A percentile compares a stretch with the other conserved stretches of the same genome.
phyloP scores from a whole-genome alignment of 2,329 filamentous ascomycete genomes.

The Triangularia setosa region DNA sequence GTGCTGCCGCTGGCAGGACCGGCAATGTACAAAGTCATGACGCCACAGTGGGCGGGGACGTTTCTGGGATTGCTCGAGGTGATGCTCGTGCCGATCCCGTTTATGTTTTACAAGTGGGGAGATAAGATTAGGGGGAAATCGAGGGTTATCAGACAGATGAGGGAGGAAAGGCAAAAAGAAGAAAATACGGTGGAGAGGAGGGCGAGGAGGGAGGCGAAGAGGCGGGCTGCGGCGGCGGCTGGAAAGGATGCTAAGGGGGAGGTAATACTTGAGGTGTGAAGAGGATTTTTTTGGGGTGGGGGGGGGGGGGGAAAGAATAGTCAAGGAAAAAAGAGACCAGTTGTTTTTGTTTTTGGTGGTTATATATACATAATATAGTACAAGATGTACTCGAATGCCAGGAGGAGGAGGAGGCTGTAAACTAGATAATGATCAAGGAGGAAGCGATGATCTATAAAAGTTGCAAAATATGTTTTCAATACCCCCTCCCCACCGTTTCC shows the following conservation, averaged over 20 bases:
- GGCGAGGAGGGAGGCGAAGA: conserved; percentile 20
- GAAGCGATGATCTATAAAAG: too few relatives aligned
- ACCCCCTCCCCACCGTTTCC: too few relatives aligned
- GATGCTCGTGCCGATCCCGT: conserved; percentile 67
- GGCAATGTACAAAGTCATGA: conserved; percentile 63
- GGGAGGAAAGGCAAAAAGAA: conserved; percentile 36
- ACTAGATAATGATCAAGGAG: too few relatives aligned
- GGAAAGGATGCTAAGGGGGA: background rate
- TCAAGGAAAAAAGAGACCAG: too few relatives aligned
- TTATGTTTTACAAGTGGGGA: conserved; percentile 64
- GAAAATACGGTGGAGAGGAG: conserved; percentile 32
- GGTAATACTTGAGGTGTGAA: too few relatives aligned
- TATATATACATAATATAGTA: too few relatives aligned
- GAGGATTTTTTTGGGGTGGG: too few relatives aligned
- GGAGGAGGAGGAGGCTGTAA: too few relatives aligned
- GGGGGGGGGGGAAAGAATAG: background rate
- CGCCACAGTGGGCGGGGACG: conserved; percentile 71
- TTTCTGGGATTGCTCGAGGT: conserved; percentile 67
- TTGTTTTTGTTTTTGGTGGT: too few relatives aligned
- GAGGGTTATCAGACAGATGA: conserved; percentile 40
- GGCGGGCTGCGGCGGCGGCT: background rate
- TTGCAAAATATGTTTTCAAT: too few relatives aligned
- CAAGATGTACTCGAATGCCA: too few relatives aligned
- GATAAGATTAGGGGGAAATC: conserved; percentile 45
- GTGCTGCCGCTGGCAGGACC: conserved; percentile 68